phyloP scores from a whole-genome alignment of 2,329 filamentous ascomycete species.

The Alternaria atra region DNA sequence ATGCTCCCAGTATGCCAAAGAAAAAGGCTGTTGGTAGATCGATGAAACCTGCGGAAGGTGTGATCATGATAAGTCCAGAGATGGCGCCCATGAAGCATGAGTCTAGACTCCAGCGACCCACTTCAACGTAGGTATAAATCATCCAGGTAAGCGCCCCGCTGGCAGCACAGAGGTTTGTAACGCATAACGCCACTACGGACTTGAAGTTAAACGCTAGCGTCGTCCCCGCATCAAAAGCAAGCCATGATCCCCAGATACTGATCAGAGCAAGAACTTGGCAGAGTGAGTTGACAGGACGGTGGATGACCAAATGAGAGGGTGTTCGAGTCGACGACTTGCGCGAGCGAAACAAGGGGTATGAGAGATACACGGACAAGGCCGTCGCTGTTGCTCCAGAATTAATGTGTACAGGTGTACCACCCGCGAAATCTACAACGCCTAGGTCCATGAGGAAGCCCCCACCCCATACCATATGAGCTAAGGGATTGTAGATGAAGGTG shows the following conservation, averaged over 20 bases:
- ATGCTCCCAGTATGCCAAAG: slow-evolving; percentile 59
- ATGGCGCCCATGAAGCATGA: slow-evolving; percentile 63
- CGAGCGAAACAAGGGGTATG: slow-evolving; percentile 60
- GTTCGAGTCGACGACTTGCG: slow-evolving; percentile 56
- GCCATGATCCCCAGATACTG: slow-evolving; percentile 63
- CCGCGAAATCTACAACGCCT: slow-evolving; percentile 59
- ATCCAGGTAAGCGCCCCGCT: slow-evolving; percentile 60
- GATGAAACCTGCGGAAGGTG: slow-evolving; percentile 60
- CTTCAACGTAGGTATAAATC: slow-evolving; percentile 55
- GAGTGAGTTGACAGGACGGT: slow-evolving; percentile 59
- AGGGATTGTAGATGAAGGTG: slow-evolving; percentile 59
- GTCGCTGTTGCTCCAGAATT: slow-evolving; percentile 55
- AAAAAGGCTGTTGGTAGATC: slow-evolving; percentile 60
- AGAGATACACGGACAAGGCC: slow-evolving; percentile 60
- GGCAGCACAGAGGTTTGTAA: slow-evolving; percentile 61
- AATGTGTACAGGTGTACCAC: slow-evolving; percentile 52
- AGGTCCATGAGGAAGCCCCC: slow-evolving; percentile 56
- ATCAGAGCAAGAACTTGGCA: slow-evolving; percentile 60
- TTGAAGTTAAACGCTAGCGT: slow-evolving; percentile 61
- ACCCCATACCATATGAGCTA: slow-evolving; percentile 62
- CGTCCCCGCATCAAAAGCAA: slow-evolving; percentile 62
- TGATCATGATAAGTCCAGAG: slow-evolving; percentile 63
- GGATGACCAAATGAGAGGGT: slow-evolving; percentile 58
- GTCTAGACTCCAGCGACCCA: slow-evolving; percentile 59
- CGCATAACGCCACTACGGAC: slow-evolving; percentile 60